Conservation (phyloP, 192 early-diverging fungal genomes). For the Backusella parvicylindrica region DNA sequence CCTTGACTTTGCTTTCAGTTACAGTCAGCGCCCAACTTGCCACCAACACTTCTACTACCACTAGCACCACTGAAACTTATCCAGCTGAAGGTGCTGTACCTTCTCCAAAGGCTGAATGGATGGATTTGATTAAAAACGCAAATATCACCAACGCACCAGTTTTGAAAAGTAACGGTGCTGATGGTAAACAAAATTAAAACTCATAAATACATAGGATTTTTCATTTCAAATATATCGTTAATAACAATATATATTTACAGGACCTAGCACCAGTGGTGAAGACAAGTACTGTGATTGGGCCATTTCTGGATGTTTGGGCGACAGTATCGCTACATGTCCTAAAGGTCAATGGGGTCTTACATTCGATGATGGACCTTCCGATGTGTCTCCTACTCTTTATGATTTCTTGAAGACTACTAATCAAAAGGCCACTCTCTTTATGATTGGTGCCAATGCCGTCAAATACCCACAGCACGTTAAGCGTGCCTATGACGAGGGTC, state of each 20-base stretch:
- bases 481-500: conserved; percentile 34
- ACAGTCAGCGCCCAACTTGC: background rate
- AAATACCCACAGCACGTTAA: conserved; percentile 38
- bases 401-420: conserved; percentile 37
- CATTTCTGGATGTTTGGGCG: conserved; percentile 39
- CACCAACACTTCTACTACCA: background rate
- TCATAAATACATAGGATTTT: background rate
- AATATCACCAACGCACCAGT: conserved; percentile 43
- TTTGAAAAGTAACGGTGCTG: conserved; percentile 29
- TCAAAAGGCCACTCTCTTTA: conserved; percentile 55
- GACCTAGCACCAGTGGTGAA: background rate
- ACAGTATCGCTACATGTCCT: conserved; percentile 42
- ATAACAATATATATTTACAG: conserved; percentile 10
- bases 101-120: conserved; percentile 38
- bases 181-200: background rate
- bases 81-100: conserved; percentile 31
- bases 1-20: background rate
- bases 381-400: conserved; percentile 39
- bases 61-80: conserved; percentile 23
- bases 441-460: conserved; percentile 48
- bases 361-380: conserved; percentile 58
- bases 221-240: background rate
- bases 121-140: conserved; percentile 32
- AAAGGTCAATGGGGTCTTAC: conserved; percentile 56
- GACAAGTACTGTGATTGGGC: conserved; percentile 53